phyloP scores from a whole-genome alignment of 2,329 filamentous ascomycete genomes.

The Knoxdaviesia capensis region DNA sequence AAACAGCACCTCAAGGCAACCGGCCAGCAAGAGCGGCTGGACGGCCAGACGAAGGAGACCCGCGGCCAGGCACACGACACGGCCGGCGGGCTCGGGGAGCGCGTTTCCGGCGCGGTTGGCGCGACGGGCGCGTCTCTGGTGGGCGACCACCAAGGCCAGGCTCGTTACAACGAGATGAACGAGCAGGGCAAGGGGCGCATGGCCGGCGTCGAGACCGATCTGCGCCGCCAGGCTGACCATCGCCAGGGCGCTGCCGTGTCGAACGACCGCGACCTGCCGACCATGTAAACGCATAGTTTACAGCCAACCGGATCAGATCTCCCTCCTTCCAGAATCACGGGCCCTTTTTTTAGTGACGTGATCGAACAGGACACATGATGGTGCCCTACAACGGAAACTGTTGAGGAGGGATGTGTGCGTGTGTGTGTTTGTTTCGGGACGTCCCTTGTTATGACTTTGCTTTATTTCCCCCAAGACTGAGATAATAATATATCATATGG shows the following conservation, averaged over 20 bases:
- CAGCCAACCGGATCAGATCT: no score
- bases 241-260: conserved; percentile 6
- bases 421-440: no score
- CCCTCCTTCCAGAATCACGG: no score
- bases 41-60: conserved; percentile 66
- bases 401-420: no score
- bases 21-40: conserved; percentile 58
- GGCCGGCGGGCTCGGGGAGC: conserved; percentile 40
- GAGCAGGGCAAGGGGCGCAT: conserved; percentile 70
- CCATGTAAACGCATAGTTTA: no score
- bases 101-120: conserved; percentile 53
- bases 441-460: no score
- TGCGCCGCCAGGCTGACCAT: conserved; percentile 49
- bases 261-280: no score
- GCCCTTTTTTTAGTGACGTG: no score
- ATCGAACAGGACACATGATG: no score
- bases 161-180: conserved; percentile 47
- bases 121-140: conserved; percentile 50
- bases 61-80: conserved; percentile 63
- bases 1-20: conserved; percentile 43
- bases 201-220: conserved; percentile 63
- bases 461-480: no score
- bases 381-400: no score
- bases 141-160: conserved; percentile 46
- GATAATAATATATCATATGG: no score